phyloP scores from a whole-genome alignment of 2,329 filamentous ascomycete species.

The Trichoderma asperellum region DNA sequence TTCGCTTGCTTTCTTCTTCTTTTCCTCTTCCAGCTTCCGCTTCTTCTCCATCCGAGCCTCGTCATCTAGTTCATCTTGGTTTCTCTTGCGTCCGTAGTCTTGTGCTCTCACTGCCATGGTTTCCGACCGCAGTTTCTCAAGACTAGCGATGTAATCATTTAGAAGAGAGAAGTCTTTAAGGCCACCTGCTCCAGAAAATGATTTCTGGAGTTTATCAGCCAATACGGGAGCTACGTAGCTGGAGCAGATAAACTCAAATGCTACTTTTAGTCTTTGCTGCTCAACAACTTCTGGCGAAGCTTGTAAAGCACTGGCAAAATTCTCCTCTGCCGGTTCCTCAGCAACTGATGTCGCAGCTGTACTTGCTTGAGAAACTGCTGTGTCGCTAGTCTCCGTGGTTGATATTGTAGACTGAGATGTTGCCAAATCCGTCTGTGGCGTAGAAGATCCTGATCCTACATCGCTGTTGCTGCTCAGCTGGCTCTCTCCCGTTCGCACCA shows the following conservation, averaged over 20 bases:
- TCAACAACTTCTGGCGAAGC: conserved; percentile 54
- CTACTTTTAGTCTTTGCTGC: conserved; percentile 67
- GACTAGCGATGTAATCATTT: conserved; percentile 67
- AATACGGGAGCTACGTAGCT: conserved; percentile 60
- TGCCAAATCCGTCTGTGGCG: conserved; percentile 35
- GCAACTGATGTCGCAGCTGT: conserved; percentile 52
- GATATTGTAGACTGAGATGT: conserved; percentile 50
- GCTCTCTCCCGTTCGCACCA: conserved; percentile 44
- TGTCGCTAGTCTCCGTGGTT: conserved; percentile 43
- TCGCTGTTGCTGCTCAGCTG: conserved; percentile 22
- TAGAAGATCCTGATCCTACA: conserved; percentile 32
- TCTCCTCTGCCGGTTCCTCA: conserved; percentile 41
- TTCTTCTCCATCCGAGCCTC: conserved; percentile 75
- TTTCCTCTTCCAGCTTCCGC: conserved; percentile 84
- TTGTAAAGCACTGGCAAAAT: conserved; percentile 48
- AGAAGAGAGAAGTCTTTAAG: conserved; percentile 70
- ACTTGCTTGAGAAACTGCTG: conserved; percentile 46
- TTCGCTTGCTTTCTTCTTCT: conserved; percentile 75
- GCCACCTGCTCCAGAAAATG: conserved; percentile 44
- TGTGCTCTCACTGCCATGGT: conserved; percentile 69
- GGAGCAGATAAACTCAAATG: conserved; percentile 66
- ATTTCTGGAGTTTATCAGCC: conserved; percentile 46
- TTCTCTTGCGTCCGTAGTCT: conserved; percentile 73
- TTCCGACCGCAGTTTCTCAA: conserved; percentile 71
- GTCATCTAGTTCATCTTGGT: conserved; percentile 68